Evolutionary conservation across 78 protist genomes (phyloP).

Genomic region (Planoprotostelium fungivorum): DNA sequence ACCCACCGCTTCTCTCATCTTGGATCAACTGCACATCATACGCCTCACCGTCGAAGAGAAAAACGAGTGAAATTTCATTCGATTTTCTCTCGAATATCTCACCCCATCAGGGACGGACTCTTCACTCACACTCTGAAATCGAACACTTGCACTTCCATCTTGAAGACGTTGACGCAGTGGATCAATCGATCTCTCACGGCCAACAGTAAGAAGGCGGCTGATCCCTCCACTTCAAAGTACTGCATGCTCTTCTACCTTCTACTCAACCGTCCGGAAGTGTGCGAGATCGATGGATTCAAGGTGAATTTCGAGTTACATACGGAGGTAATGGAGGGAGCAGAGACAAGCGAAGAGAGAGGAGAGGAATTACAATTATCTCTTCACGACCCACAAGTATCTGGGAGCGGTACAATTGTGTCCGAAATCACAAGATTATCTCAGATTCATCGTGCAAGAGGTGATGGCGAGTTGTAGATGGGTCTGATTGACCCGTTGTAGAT

Average conservation of each 20-base stretch:
- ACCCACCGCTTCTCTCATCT: too few relatives aligned
- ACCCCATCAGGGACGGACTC: too few relatives aligned
- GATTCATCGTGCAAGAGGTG: background rate
- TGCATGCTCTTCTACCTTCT: background rate
- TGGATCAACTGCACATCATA: too few relatives aligned
- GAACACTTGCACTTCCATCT: background rate
- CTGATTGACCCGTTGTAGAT: too few relatives aligned
- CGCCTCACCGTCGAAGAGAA: too few relatives aligned
- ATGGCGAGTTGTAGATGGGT: too few relatives aligned
- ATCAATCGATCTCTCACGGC: background rate
- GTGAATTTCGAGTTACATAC: background rate
- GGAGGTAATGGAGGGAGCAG: too few relatives aligned
- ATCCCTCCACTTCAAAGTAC: background rate
- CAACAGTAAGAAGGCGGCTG: background rate
- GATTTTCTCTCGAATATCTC: too few relatives aligned
- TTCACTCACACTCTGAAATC: too few relatives aligned
- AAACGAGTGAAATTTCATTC: too few relatives aligned
- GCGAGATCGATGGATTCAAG: background rate
- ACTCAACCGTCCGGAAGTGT: background rate
- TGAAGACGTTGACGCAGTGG: background rate
- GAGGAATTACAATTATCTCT: background rate
- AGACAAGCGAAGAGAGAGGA: background rate
- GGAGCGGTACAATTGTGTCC: background rate
- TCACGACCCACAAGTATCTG: background rate
- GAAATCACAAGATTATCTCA: background rate